Conservation (phyloP, 2,329 filamentous ascomycete genomes). For the Penicillium paneum region DNA sequence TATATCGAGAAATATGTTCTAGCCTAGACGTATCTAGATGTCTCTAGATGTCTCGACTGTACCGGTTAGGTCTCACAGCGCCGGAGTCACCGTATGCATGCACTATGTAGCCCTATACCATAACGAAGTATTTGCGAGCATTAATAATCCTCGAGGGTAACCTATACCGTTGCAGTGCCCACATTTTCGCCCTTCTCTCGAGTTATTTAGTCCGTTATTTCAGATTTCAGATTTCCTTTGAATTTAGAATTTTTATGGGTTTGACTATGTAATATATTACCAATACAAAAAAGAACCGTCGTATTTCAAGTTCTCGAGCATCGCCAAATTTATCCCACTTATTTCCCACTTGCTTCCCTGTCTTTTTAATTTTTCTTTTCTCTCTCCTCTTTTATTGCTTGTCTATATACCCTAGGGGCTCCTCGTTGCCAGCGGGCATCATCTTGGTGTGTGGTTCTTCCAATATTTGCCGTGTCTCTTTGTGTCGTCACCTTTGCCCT, state of each 20-base stretch:
- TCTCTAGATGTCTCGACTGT: too few species aligned
- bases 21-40: neutral
- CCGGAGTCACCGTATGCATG: conserved; percentile 6
- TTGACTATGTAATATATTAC: conserved; percentile 2
- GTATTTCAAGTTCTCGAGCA: conserved; percentile 20
- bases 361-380: neutral
- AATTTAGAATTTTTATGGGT: neutral
- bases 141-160: conserved; percentile 6
- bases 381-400: neutral
- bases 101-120: conserved; percentile 7
- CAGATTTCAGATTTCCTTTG: neutral
- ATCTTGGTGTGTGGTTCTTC: conserved; percentile 2
- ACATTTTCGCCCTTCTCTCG: conserved; percentile 7
- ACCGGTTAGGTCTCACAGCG: conserved; percentile 1
- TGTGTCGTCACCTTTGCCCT: conserved; percentile 15
- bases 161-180: conserved; percentile 10
- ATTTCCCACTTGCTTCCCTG: conserved; percentile 8
- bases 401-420: conserved; percentile 5
- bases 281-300: conserved; percentile 7
- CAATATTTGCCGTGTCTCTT: neutral
- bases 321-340: conserved; percentile 26
- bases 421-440: neutral
- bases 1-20: neutral
- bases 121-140: neutral
- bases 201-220: conserved; percentile 1